Base-by-base conservation (phyloP, 2,329 filamentous ascomycete species). In the Colletotrichum tamarilloi region DNA sequence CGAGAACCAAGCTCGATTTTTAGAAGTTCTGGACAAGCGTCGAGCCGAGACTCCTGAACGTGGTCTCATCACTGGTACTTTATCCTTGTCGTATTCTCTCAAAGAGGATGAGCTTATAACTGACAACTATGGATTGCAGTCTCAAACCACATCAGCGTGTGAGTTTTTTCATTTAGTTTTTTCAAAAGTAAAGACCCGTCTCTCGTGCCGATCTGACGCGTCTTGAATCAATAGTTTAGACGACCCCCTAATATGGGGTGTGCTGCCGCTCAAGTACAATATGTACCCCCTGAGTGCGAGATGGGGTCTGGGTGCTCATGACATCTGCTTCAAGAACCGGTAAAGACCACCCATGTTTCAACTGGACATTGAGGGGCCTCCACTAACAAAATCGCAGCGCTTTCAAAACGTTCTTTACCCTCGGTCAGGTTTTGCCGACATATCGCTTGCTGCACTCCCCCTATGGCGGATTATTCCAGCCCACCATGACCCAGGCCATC, bases 191-290 rank as follows among this genome's bases (percentile, higher is more conserved):
- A 42, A 30, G 46, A 52, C 46, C 49, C 30, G 74, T 72, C 57
- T 77, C 68, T 62, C 28, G 19, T 66, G 67, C 53, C 60, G 30
- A 71, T 49, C 67, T 73, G 58, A 73, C 35, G 35, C 30, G 62
- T 53, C 42, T 62, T 22, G 67, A 12, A 62, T 76, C 63, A 77
- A 76, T 81, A 98, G 96, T 72, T 85, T 98, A 77, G 97, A 99
- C 83, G 97, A 99, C 84, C 97, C 97, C 30, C 84, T 98, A 72
- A 92, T 98, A 77, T 99, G 96, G 96, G 97, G 96, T 22, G 90
- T 95, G 46, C 85, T 99, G 4, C 97, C 97, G 1, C 82, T 94
- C 58, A 88, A 89, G 62, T 94, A 97, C 79, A 85, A 90, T 76
- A 91, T 93, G 78, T 90, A 92, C 72, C 90, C 93, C 24, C 87